A percentile compares a stretch with the other conserved stretches of the same genome.
Conservation (phyloP, 805 yeast genomes). For the Naumovozyma baii region DNA sequence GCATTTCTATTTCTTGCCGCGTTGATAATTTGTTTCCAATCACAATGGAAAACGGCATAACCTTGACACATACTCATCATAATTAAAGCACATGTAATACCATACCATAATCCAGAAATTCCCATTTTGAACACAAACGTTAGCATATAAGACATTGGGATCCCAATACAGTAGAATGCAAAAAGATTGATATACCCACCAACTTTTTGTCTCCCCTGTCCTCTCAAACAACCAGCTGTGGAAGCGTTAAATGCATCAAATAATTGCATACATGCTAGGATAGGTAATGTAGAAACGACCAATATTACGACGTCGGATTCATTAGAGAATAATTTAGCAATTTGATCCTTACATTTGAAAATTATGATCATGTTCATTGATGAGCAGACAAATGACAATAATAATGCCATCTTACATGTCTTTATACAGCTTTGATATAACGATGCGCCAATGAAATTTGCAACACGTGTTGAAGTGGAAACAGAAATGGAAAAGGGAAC, state of each 20-base stretch:
- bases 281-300: constrained; percentile 46
- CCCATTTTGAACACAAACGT: constrained; percentile 43
- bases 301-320: constrained; percentile 47
- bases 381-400: constrained; percentile 34
- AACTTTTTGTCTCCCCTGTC: constrained; percentile 50
- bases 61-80: constrained; percentile 30
- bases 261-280: constrained; percentile 60
- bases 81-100: constrained; percentile 30
- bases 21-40: constrained; percentile 23
- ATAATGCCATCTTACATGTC: constrained; percentile 37
- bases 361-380: constrained; percentile 39
- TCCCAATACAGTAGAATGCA: constrained; percentile 42
- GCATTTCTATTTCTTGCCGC: constrained; percentile 25
- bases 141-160: constrained; percentile 48
- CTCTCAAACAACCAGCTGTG: constrained; percentile 67
- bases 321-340: constrained; percentile 49
- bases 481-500: constrained; percentile 69
- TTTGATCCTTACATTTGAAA: constrained; percentile 33
- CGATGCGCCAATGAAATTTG: constrained; percentile 65
- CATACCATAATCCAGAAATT: constrained; percentile 57
- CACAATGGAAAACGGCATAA: constrained; percentile 28
- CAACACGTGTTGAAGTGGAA: constrained; percentile 67
- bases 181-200: constrained; percentile 31
- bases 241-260: constrained; percentile 62
- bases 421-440: constrained; percentile 36